Evolutionary conservation across 371 early-diverging fungal genomes (phyloP).

Genomic region (Blyttiomyces sp.): DNA sequence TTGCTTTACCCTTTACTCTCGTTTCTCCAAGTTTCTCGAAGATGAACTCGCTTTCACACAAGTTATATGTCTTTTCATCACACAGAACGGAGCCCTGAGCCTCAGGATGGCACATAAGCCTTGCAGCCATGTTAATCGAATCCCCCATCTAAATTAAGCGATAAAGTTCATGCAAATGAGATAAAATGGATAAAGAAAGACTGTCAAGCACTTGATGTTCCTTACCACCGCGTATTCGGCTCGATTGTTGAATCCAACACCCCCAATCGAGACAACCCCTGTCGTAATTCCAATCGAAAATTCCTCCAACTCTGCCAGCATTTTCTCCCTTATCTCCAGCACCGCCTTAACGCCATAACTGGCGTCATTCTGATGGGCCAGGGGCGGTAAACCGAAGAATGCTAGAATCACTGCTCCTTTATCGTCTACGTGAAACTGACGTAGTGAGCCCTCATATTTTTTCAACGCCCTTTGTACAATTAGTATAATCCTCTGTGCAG

Average conservation of each 20-base stretch:
- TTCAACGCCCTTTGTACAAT: conserved; percentile 40
- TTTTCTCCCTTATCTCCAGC: conserved; percentile 40
- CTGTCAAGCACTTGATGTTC: too few relatives aligned
- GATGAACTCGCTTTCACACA: conserved; percentile 37
- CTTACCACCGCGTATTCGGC: conserved; percentile 57
- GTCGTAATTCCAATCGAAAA: conserved; percentile 56
- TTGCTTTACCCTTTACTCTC: conserved; percentile 49
- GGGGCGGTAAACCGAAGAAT: conserved; percentile 55
- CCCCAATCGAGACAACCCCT: conserved; percentile 51
- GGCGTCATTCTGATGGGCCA: conserved; percentile 54
- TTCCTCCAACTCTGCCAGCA: conserved; percentile 32
- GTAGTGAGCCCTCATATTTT: conserved; percentile 44
- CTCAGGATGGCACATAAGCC: conserved; percentile 45
- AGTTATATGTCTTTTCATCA: conserved; percentile 47
- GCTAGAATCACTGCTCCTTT: conserved; percentile 50
- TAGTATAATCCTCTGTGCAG: conserved; percentile 42
- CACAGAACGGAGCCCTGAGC: conserved; percentile 37
- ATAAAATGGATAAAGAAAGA: not conserved
- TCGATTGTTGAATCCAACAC: conserved; percentile 43
- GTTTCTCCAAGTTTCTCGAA: conserved; percentile 46
- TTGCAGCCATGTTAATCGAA: conserved; percentile 58
- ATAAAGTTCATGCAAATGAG: not conserved
- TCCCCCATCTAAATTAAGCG: conserved; percentile 50
- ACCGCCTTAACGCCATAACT: conserved; percentile 43
- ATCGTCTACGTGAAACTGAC: conserved; percentile 58